Evolutionary conservation across 2,329 filamentous ascomycete genomes (phyloP).

Genomic region (Penicillium sp.): DNA sequence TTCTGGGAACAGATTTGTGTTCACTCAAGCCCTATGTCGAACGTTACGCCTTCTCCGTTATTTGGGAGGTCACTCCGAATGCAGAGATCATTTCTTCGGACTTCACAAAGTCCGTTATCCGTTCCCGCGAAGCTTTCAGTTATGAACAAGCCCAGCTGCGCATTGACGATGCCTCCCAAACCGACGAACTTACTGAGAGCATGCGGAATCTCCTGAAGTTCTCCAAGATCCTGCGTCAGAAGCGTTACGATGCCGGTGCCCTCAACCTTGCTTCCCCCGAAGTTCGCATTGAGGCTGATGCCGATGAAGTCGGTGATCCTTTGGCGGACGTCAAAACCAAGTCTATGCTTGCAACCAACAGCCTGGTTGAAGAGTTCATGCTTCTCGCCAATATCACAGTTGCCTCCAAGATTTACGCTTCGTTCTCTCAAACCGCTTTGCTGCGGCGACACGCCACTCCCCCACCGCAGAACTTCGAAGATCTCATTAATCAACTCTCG

Average conservation of each 20-base stretch:
- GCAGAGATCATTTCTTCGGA: constrained; percentile 82
- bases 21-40: constrained; percentile 98
- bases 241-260: constrained; percentile 93
- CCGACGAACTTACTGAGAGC: constrained; percentile 84
- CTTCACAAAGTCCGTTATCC: constrained; percentile 97
- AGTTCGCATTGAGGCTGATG: constrained; percentile 92
- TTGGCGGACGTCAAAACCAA: constrained; percentile 92
- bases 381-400: constrained; percentile 96
- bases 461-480: constrained; percentile 94
- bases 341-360: constrained; percentile 90
- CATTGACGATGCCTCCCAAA: constrained; percentile 84
- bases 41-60: constrained; percentile 78
- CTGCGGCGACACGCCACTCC: constrained; percentile 89
- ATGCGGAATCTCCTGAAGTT: constrained; percentile 86
- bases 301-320: constrained; percentile 92
- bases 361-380: constrained; percentile 99
- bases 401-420: constrained; percentile 81
- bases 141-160: constrained; percentile 94
- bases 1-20: constrained; percentile 93
- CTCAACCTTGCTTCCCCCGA: constrained; percentile 96
- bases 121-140: constrained; percentile 93
- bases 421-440: constrained; percentile 93
- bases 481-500: constrained; percentile 85
- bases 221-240: constrained; percentile 89
- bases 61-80: constrained; percentile 84